Percentiles rank a stretch among this genome's conserved stretches.
Evolutionary conservation across 2,329 filamentous ascomycete genomes (phyloP).

Genomic region (Dothideomycetes sp.): DNA sequence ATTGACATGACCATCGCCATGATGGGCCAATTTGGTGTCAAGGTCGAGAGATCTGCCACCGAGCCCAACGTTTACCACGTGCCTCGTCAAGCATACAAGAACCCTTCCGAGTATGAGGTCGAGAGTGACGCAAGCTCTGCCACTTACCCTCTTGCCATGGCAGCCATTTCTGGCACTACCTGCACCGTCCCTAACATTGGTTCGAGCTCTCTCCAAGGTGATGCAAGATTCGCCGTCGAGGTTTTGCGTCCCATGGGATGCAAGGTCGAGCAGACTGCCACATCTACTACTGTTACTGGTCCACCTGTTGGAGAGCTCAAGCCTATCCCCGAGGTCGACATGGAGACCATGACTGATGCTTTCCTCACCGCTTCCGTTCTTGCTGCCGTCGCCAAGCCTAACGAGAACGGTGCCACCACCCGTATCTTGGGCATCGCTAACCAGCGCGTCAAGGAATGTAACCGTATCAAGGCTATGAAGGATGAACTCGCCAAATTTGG

Average conservation of each 20-base stretch:
- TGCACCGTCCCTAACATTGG: conserved; percentile 97
- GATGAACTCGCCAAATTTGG: conserved; percentile 91
- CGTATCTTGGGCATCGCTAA: conserved; percentile 92
- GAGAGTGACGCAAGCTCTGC: conserved; percentile 98
- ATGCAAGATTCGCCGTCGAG: conserved; percentile 86
- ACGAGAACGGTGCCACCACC: conserved; percentile 53
- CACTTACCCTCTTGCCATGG: conserved; percentile 88
- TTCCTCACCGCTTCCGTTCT: conserved; percentile 92
- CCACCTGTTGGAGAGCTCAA: conserved; percentile 65
- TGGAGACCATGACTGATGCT: conserved; percentile 99
- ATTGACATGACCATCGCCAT: conserved; percentile 98
- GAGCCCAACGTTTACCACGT: conserved; percentile 92
- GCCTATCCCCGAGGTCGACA: conserved; percentile 75
- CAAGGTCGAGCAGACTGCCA: conserved; percentile 70
- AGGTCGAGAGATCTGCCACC: conserved; percentile 63
- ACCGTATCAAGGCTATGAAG: conserved; percentile 91
- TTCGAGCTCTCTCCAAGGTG: conserved; percentile 81
- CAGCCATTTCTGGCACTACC: conserved; percentile 89
- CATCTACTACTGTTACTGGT: conserved; percentile 86
- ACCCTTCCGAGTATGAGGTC: conserved; percentile 76
- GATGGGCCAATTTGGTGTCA: conserved; percentile 87
- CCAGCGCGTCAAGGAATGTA: conserved; percentile 96
- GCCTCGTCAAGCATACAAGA: conserved; percentile 72
- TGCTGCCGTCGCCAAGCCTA: conserved; percentile 75
- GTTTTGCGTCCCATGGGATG: conserved; percentile 92